These are phyloP conservation scores for Auricularia auricula-judae DNA, from an alignment of 768 basidiomycete genomes.

Conservation along the genomic window DNA sequence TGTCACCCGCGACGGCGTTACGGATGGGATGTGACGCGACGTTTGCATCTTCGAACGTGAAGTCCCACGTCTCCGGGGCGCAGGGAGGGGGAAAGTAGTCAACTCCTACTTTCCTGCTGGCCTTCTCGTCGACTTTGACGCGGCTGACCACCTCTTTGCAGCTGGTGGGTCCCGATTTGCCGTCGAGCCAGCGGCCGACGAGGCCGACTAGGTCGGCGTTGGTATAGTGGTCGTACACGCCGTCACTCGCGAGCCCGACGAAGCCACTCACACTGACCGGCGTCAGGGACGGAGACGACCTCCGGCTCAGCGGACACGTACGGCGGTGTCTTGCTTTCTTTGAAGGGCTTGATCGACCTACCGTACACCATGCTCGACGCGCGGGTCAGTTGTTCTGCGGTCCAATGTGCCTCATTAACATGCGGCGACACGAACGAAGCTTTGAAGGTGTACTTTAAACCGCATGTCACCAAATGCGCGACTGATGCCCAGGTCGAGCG, in stretches of 20 bases:
- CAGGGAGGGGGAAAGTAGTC: constrained; percentile 8
- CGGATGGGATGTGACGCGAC: constrained; percentile 38
- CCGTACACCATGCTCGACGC: neutral
- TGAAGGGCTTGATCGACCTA: constrained; percentile 6
- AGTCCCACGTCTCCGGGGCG: constrained; percentile 24
- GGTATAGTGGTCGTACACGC: constrained; percentile 42
- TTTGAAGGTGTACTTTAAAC: constrained; percentile 18
- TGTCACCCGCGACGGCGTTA: constrained; percentile 44
- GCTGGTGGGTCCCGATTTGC: constrained; percentile 8
- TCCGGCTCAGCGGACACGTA: constrained; percentile 44
- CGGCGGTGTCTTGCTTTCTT: constrained; percentile 33
- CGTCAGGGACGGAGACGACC: constrained; percentile 28
- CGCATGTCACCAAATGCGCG: constrained; percentile 34
- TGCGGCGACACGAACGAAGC: neutral
- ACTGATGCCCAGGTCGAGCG: constrained; percentile 28
- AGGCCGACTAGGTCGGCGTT: constrained; percentile 46
- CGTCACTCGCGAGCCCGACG: constrained; percentile 41
- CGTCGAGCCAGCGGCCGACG: constrained; percentile 36
- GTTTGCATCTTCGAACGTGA: constrained; percentile 32
- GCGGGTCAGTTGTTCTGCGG: neutral
- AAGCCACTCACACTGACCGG: constrained; percentile 32
- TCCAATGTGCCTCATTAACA: neutral
- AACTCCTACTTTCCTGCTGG: constrained; percentile 13
- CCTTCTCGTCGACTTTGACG: neutral
- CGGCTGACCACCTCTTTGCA: constrained; percentile 4